Evolutionary conservation across 2,329 filamentous ascomycete genomes (phyloP).

Genomic region (Daldinia sp.): DNA sequence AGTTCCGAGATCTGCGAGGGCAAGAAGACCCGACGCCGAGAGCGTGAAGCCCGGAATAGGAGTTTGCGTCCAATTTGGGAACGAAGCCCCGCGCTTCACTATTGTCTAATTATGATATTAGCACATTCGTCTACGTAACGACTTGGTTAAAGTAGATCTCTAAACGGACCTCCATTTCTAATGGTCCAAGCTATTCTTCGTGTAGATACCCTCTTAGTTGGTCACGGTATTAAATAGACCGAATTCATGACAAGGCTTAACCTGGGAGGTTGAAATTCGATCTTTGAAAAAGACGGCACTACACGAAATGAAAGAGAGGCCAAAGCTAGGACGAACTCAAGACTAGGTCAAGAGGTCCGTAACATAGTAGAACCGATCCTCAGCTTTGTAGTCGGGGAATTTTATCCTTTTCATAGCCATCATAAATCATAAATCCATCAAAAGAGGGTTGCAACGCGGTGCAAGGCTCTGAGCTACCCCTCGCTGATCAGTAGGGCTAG

Average conservation of each 20-base stretch:
- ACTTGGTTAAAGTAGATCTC: not conserved
- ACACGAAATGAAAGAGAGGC: not conserved
- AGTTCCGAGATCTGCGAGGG: conserved; percentile 66
- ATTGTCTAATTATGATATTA: conserved; percentile 33
- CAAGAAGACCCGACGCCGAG: conserved; percentile 63
- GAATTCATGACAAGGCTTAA: conserved; percentile 3
- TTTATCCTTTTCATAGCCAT: conserved; percentile 17
- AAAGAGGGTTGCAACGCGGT: conserved; percentile 21
- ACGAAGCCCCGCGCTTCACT: conserved; percentile 40
- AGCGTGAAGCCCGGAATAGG: conserved; percentile 57
- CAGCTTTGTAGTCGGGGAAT: not conserved
- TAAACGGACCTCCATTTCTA: conserved; percentile 35
- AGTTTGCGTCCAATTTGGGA: conserved; percentile 54
- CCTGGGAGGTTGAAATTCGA: not conserved
- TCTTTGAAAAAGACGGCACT: not conserved
- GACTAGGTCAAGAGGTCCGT: conserved; percentile 3
- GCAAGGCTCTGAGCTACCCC: conserved; percentile 30
- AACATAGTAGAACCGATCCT: not conserved
- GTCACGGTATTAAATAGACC: not conserved
- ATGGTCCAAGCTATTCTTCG: not conserved
- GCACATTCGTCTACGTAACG: conserved; percentile 4
- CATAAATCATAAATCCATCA: no score
- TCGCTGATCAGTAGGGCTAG: conserved; percentile 33
- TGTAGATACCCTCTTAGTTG: not conserved
- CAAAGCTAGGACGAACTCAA: not conserved